Base-by-base conservation (phyloP, 1,139 yeast species). In the Taiozyma sp. region DNA sequence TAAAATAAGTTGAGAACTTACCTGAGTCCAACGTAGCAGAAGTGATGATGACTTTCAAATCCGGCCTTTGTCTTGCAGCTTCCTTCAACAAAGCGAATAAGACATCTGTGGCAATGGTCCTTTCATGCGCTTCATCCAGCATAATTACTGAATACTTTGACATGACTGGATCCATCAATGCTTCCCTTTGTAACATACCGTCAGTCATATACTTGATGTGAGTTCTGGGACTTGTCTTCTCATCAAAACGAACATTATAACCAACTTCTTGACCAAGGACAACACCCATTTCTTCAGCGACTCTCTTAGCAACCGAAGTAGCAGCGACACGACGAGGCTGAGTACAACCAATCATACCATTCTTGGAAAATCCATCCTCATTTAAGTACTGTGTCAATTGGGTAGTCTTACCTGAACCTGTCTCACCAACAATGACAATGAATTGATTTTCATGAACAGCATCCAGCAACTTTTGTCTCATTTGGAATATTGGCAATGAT, bases 361-460 rank as follows among this genome's bases (percentile, higher is more conserved):
- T 63, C 29, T 69, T 61, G 1, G 90, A 75, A 59, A 81, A 88
- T 0, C 41, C 41, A 37, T 37, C 41, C 11, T 37, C 41, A 53
- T 82, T 78, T 14, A 93, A 72, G 64, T 85, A 86, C 67, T 93
- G 99, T 0, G 98, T 90, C 34, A 93, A 72, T 68, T 93, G 99
- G 0, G 99, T 93, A 1, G 98, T 90, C 66, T 93, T 93, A 60
- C 99, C 99, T 1, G 97, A 88, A 44, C 99, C 99, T 0, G 99
- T 93, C 64, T 93, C 99, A 53, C 99, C 99, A 42, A 93, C 97
- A 29, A 93, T 85, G 43, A 93, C 86, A 42, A 90, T 65, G 19
- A 90, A 85, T 63, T 90, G 96, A 59, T 87, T 78, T 54, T 72
- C 75, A 50, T 68, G 63, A 4, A 93, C 77, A 1, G 84, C 76